Base-by-base conservation (phyloP, 1,139 yeast genomes). In the Wickerhamomyces sp. region DNA sequence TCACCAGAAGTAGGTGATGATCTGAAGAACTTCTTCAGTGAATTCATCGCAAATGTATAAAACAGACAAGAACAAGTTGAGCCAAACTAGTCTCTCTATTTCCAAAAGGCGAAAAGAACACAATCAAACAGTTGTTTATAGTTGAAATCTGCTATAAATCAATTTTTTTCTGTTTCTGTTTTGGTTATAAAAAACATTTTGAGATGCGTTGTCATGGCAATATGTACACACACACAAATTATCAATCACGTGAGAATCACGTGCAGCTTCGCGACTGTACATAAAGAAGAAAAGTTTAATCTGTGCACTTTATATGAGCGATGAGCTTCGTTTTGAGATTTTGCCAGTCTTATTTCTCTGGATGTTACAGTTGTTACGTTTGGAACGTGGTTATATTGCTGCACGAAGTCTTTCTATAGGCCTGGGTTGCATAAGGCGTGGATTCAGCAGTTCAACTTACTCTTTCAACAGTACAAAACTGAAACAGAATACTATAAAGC, bases 21-120 rank as follows among this genome's bases (percentile, higher is more conserved):
- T 3, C 81, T 81, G 57, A 89, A 70, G 50, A 89, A 71, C 58
- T 79, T 79, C 55, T 81, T 78, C 33, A 90, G 63, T 46, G 90
- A 78, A 62, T 90, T 90, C 97, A 90, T 89, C 13, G 20, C 15
- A 9, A 29, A 9, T 18, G 3, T 9, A 5, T 8, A 10, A 7
- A 21, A 10, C 24, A 7, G 10, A 21, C 7, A 21, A 21, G 9
- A 7, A 21, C 24, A 21, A 10, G 7, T 7, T 21, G 9, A 21
- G 24, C 7, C 24, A n/a, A n/a, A n/a, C n/a, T n/a, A n/a, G n/a
- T n/a, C n/a, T n/a, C n/a, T n/a, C n/a, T n/a, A n/a, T n/a, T n/a
- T n/a, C n/a, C n/a, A n/a, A n/a, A n/a, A n/a, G n/a, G n/a, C n/a
- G n/a, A n/a, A n/a, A n/a, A n/a, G n/a, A n/a, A n/a, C n/a, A n/a